These are phyloP conservation scores for Penicillium sp. DNA, from an alignment of 2,329 filamentous ascomycete genomes.

Conservation along the genomic window DNA sequence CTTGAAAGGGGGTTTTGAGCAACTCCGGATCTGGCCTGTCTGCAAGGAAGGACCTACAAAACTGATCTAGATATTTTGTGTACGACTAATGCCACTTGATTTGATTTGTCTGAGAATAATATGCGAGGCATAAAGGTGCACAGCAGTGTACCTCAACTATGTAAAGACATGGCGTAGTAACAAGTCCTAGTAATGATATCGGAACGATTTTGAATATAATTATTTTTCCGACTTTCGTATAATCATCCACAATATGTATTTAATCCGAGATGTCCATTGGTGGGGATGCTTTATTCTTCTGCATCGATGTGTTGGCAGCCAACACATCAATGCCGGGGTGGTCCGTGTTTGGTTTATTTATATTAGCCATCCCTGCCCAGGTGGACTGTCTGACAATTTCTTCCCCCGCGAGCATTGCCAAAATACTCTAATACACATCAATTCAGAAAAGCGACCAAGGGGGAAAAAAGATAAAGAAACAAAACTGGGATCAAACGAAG, in stretches of 20 bases:
- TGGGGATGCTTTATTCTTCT: not conserved
- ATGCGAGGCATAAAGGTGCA: not conserved
- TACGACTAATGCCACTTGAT: slow-evolving; percentile 15
- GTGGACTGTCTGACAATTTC: not conserved
- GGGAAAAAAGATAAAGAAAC: not conserved
- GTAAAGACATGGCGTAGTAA: not conserved
- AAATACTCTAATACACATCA: not conserved
- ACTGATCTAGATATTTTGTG: slow-evolving; percentile 16
- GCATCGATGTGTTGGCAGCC: slow-evolving; percentile 15
- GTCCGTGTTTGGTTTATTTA: slow-evolving; percentile 29
- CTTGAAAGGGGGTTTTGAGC: slow-evolving; percentile 9
- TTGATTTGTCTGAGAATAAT: slow-evolving; percentile 3
- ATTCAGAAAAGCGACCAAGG: not conserved
- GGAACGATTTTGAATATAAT: not conserved
- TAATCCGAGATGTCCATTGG: not conserved
- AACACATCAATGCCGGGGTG: slow-evolving; percentile 24
- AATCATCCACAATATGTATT: not conserved
- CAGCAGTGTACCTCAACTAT: not conserved
- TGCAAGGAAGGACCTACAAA: slow-evolving; percentile 11
- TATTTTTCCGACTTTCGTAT: not conserved
- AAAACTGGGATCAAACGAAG: slow-evolving; percentile 7
- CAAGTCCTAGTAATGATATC: not conserved
- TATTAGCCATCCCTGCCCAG: slow-evolving; percentile 7
- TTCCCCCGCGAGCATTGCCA: not conserved
- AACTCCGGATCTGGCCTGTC: slow-evolving; percentile 11